These are phyloP conservation scores for Cladosporium sphaerospermum DNA, from an alignment of 2,329 filamentous ascomycete genomes.

Conservation along the genomic window DNA sequence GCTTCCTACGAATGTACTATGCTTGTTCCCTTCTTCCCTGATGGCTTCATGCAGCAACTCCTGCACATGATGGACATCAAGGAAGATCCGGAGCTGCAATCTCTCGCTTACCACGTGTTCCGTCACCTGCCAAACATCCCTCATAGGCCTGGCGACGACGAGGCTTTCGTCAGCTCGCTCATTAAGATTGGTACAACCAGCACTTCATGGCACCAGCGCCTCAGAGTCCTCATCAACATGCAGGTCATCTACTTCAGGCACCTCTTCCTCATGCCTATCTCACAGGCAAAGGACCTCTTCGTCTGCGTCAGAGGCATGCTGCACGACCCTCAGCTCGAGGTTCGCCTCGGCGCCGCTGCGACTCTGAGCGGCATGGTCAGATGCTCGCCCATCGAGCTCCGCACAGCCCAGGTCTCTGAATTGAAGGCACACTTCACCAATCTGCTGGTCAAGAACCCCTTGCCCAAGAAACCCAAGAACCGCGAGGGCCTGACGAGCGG, in stretches of 20 bases:
- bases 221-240: conserved; percentile 94
- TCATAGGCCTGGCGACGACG: conserved; percentile 78
- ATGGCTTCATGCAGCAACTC: conserved; percentile 82
- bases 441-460: conserved; percentile 73
- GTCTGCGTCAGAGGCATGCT: conserved; percentile 95
- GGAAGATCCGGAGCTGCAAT: conserved; percentile 92
- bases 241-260: conserved; percentile 98
- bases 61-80: conserved; percentile 99
- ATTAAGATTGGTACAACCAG: conserved; percentile 82
- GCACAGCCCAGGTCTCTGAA: conserved; percentile 67
- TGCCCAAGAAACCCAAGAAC: conserved; percentile 62
- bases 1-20: conserved; percentile 90
- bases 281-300: conserved; percentile 75
- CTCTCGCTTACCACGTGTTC: conserved; percentile 93
- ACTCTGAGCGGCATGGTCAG: conserved; percentile 97
- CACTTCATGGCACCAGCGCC: conserved; percentile 87
- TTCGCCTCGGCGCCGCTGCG: conserved; percentile 83
- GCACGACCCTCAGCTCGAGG: conserved; percentile 83
- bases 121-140: conserved; percentile 93
- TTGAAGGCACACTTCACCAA: conserved; percentile 75
- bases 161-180: conserved; percentile 74
- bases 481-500: conserved; percentile 27
- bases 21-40: conserved; percentile 83
- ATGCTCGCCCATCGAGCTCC: conserved; percentile 77
- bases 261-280: conserved; percentile 72